Conservation (phyloP, 495 filamentous ascomycete species). For the Tetracladium setigerum region DNA sequence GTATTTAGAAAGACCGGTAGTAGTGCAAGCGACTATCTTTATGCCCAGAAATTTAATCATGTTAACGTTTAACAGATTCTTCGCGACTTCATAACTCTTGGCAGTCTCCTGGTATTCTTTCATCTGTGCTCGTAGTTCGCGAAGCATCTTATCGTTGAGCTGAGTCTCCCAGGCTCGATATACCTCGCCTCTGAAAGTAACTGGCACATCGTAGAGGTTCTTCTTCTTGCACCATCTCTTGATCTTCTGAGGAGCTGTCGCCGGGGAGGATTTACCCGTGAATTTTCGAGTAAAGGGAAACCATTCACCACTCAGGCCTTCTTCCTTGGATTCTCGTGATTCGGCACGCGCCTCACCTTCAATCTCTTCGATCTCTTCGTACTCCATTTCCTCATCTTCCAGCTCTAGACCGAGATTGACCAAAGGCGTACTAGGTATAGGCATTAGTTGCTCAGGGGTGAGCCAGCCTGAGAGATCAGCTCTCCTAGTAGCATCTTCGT, state of each 20-base stretch:
- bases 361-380: constrained; percentile 55
- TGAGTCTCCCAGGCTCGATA: constrained; percentile 48
- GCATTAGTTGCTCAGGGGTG: constrained; percentile 55
- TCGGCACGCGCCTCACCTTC: constrained; percentile 48
- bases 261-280: constrained; percentile 26
- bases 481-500: constrained; percentile 35
- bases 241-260: constrained; percentile 22
- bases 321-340: constrained; percentile 45
- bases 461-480: constrained; percentile 32
- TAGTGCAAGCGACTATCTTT: constrained; percentile 67
- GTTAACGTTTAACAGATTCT: constrained; percentile 8
- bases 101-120: constrained; percentile 33
- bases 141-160: constrained; percentile 34
- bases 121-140: constrained; percentile 34
- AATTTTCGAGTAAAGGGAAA: constrained; percentile 40
- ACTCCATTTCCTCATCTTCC: constrained; percentile 59
- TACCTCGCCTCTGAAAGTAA: constrained; percentile 42
- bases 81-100: constrained; percentile 37
- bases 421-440: constrained; percentile 26
- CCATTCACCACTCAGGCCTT: constrained; percentile 37
- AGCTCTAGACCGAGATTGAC: constrained; percentile 41
- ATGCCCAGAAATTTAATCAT: constrained; percentile 14
- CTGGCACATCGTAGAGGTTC: constrained; percentile 49
- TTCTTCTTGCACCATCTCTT: constrained; percentile 8
- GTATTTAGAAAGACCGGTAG: constrained; percentile 76